Base-by-base conservation (phyloP, 495 filamentous ascomycete species). In the Lepraria neglecta region DNA sequence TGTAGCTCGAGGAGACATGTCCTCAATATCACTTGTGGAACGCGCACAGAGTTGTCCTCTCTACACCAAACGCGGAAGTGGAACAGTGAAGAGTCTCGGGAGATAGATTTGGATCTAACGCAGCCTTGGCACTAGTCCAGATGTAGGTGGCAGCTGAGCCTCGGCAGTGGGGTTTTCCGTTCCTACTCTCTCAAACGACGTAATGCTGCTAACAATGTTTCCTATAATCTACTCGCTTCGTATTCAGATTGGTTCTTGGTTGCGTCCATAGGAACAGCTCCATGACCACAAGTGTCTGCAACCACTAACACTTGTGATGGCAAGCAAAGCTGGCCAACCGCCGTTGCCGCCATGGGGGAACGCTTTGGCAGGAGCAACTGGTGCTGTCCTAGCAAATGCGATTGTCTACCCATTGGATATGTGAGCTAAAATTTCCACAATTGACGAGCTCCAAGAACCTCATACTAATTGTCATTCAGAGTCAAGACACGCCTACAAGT, bases 401-500 rank as follows among this genome's bases (percentile, higher is more conserved):
- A 76, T 96, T 59, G 95, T 97, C 59, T 99, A 99, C 74, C 94
- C 94, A 15, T 78, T 99, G 40, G 94, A 99, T 75, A 90, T 99
- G 92, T 97, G 78, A 74, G 88, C 75, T 45, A 43, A 40, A 6
- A 38, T 44, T 35, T 15, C 19, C 15, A 24, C 10, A 48, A 6
- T 9, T 5, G 33, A 52, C 19, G 12, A 31, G 42, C 12, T 10
- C 46, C n/a, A 17, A 46, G 24, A 10, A 24, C 19, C 48, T 60
- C 6, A 2, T 47, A 55, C 56, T 64, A 24, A 64, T 48, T 7
- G 15, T 56, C n/a, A 35, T 52, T 38, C 65, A 97, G 92, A 63
- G 86, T 97, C 61, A 99, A 99, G 77, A 99, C 94, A 27, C 90
- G 92, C 63, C 82, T 99, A 14, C 94, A 99, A 75, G 95, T 97